Evolutionary conservation across 768 basidiomycete genomes (phyloP), one percentile per base, ranked within the genome.

Genomic region (Paxillus ammoniavirescens): DNA sequence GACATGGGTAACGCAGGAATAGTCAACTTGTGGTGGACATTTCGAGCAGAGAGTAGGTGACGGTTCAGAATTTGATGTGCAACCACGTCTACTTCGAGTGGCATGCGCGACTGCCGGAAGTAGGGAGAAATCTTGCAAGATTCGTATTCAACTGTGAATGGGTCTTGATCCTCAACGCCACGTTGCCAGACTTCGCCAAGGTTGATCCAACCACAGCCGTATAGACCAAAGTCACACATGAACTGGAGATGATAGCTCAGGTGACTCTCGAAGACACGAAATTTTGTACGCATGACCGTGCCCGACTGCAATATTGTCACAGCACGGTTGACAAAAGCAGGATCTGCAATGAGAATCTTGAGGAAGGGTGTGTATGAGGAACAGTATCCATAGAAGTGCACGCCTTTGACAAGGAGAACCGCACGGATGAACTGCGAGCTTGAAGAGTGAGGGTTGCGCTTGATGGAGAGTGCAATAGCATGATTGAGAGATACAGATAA

Each of bases 361-460:
- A 98, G 82, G 74, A 90, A 99, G 8, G 93, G 93, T 5, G 80
- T 77, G 62, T 93, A 89, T 26, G 84, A 82, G 10, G 87, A 76
- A 67, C 93, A 89, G 68, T 94, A 98, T 8, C 97, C 95, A 70
- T 98, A 98, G 71, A 98, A 97, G 64, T 89, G 87, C 15, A 93
- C 75, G n/a, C 93, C 97, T 72, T 98, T 98, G 57, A 94, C 91
- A 47, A 95, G 77, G 44, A 92, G 66, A 38, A 97, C 79, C 21
- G 86, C 86, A 13, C 91, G 88, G 54, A 91, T 76, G 64, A 78
- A 87, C 60, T 80, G 81, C 15, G 82, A 79, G 42, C 74, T 79
- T 5, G 73, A 69, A 1, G 82, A 82, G 8, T 77, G 64, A 0
- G 87, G 88, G 52, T 89, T 83, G 26, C 85, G 85, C 63, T 86